Conservation (phyloP, 2,329 filamentous ascomycete species). For the Cryphonectria nitschkei region DNA sequence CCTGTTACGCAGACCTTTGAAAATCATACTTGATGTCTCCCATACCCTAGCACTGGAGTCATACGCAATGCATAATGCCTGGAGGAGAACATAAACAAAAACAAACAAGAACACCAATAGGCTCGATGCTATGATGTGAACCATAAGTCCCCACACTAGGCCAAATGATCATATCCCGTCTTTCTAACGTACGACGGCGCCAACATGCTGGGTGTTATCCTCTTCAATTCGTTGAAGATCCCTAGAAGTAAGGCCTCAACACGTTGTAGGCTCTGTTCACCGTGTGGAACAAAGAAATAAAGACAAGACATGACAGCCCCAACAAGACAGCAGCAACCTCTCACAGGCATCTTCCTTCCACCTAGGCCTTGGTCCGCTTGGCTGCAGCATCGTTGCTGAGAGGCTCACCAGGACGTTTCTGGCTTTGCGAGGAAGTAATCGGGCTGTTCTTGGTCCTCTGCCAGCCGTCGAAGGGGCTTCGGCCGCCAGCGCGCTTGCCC, state of each 20-base stretch:
- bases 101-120: slow-evolving; percentile 17
- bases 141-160: slow-evolving; percentile 7
- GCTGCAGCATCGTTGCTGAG: slow-evolving; percentile 38
- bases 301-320: slow-evolving; percentile 1
- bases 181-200: slow-evolving; percentile 3
- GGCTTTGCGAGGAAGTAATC: slow-evolving; percentile 40
- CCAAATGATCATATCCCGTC: slow-evolving; percentile 10
- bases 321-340: slow-evolving; percentile 1
- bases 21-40: slow-evolving; percentile 13
- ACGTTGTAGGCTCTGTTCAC: slow-evolving; percentile 13
- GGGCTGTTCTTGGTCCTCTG: slow-evolving; percentile 63
- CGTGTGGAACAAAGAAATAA: slow-evolving; percentile 11
- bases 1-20: slow-evolving; percentile 19
- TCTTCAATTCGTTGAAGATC: background rate
- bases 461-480: slow-evolving; percentile 71
- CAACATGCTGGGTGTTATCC: background rate
- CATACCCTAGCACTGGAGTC: slow-evolving; percentile 20
- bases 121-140: slow-evolving; percentile 17
- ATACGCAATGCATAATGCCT: slow-evolving; percentile 23
- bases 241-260: background rate
- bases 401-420: slow-evolving; percentile 48
- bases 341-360: background rate
- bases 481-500: slow-evolving; percentile 37
- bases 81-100: slow-evolving; percentile 2
- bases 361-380: slow-evolving; percentile 44